phyloP scores from a whole-genome alignment of 768 basidiomycete species.

The Naganishia friedmannii region DNA sequence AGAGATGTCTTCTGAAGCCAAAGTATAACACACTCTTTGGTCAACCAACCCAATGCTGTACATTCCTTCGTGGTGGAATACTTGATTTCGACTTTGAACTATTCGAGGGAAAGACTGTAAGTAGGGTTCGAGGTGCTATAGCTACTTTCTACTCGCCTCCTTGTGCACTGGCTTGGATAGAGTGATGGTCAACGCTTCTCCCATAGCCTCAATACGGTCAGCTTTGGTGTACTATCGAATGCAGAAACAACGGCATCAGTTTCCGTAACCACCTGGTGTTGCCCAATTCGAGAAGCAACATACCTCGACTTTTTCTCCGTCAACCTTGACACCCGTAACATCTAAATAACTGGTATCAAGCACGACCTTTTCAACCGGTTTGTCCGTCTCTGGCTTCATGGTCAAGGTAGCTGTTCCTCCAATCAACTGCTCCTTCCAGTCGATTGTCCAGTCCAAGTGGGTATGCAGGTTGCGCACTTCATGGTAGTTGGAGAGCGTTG shows the following conservation, averaged over 20 bases:
- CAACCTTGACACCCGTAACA: conserved; percentile 60
- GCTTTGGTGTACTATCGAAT: conserved; percentile 29
- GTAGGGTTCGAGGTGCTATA: not conserved
- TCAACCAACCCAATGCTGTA: conserved; percentile 83
- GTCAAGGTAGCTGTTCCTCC: conserved; percentile 66
- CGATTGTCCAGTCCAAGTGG: conserved; percentile 71
- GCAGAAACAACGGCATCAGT: not conserved
- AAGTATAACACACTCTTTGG: conserved; percentile 63
- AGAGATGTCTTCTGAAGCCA: not conserved
- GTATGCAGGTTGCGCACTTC: conserved; percentile 67
- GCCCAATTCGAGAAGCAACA: conserved; percentile 37
- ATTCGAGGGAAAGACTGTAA: conserved; percentile 35
- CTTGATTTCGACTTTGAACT: conserved; percentile 57
- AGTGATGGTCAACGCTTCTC: conserved; percentile 66
- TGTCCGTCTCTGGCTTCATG: conserved; percentile 59
- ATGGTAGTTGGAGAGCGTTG: conserved; percentile 76
- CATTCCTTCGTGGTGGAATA: conserved; percentile 73
- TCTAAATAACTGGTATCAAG: conserved; percentile 74
- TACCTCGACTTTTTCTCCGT: conserved; percentile 58
- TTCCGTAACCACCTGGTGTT: not conserved
- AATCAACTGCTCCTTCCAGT: conserved; percentile 65
- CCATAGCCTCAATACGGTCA: conserved; percentile 60
- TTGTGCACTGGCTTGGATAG: conserved; percentile 55
- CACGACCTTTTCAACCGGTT: conserved; percentile 52
- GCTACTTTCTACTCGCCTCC: conserved; percentile 2